Base-by-base conservation (phyloP, 768 basidiomycete species). In the Hericium alpestre region DNA sequence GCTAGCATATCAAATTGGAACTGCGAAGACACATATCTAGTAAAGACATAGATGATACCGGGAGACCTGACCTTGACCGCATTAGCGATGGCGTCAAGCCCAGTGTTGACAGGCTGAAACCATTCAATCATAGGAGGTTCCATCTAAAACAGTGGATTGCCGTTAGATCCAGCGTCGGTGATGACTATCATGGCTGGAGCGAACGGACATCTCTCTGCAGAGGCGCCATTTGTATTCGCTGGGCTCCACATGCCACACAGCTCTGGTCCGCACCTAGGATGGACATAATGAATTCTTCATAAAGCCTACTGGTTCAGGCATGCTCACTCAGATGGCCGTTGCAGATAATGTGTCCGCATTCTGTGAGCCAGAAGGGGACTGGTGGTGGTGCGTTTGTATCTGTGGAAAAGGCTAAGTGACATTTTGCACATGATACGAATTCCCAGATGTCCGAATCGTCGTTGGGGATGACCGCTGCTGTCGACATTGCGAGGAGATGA, bases 321-420 rank as follows among this genome's bases (percentile, higher is more conserved):
- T 13, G 63, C 76, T 66, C 65, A 92, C 90, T 87, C 66, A 93
- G 81, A 71, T 93, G 90, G 41, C 79, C 76, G 65, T 93, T 92
- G 76, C 90, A 93, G 25, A 92, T 63, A 56, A 92, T 79, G 74
- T 93, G 90, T 0, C 88, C 88, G 63, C 90, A 93, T 67, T 91
- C 88, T 1, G 90, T 90, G 58, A 91, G 74, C 90, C 90, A 93
- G 67, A 92, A 93, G 0, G 90, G 90, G 25, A 87, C 71, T 2
- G 78, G 73, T 10, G 83, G 76, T 1, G 72, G 70, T 0, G 76
- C 79, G 40, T 74, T 71, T 40, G 77, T 74, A n/a, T 67, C 67
- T 1, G 79, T 71, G 7, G 73, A 65, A 63, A 86, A 92, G 0
- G 83, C 79, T 25, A 87, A 74, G 60, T 83, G 82, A 63, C 90